A percentile compares a stretch with the other conserved stretches of the same genome.
Conservation (phyloP, 331 rosid species). For the Erythrophleum ivorense region DNA sequence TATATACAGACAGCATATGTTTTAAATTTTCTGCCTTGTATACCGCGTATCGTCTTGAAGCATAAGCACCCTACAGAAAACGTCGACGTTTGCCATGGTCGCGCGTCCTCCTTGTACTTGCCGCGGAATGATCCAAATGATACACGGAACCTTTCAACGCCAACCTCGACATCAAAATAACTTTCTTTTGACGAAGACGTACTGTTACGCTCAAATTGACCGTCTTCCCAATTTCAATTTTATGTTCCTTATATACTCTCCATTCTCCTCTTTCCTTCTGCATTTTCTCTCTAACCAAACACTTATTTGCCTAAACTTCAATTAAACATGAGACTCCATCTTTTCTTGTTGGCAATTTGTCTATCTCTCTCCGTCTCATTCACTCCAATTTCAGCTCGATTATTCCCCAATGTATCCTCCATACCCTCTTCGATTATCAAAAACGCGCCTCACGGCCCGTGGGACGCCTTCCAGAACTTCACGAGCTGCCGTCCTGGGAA, state of each 20-base stretch:
- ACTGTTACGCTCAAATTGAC: slow-evolving; percentile 27
- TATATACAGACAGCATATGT: background rate
- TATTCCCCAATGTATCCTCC: slow-evolving; percentile 69
- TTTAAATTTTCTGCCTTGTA: background rate
- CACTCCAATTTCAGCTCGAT: slow-evolving; percentile 55
- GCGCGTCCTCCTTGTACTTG: background rate
- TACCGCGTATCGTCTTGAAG: background rate
- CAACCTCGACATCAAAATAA: background rate
- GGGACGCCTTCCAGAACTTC: slow-evolving; percentile 67
- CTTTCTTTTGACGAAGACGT: slow-evolving; percentile 32
- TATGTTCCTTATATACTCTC: background rate
- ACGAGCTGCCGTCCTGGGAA: slow-evolving; percentile 59
- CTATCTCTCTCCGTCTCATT: slow-evolving; percentile 24
- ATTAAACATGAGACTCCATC: slow-evolving; percentile 40
- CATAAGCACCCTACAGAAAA: background rate
- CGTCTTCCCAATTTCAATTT: background rate
- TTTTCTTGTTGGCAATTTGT: slow-evolving; percentile 4
- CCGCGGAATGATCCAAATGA: no score
- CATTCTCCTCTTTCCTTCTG: background rate
- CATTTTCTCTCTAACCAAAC: slow-evolving; percentile 8
- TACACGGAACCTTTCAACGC: slow-evolving; percentile 46
- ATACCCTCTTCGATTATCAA: slow-evolving; percentile 48
- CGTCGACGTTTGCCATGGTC: slow-evolving; percentile 4
- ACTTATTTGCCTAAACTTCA: background rate
- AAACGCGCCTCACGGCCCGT: slow-evolving; percentile 38